Evolutionary conservation across 1,139 yeast species (phyloP).

Genomic region (Saccharomyces hybrid): DNA sequence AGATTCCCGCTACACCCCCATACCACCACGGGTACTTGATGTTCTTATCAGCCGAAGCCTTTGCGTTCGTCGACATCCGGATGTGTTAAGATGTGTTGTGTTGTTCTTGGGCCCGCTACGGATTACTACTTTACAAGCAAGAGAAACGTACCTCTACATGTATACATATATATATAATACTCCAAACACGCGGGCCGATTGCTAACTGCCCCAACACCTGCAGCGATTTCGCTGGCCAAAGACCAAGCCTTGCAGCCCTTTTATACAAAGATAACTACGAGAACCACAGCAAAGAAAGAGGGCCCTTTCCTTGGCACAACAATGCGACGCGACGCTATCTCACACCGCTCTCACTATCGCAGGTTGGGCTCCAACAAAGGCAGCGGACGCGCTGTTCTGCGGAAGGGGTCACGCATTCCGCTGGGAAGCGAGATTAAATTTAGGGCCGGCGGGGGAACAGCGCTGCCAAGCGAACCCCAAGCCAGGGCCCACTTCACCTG

Average conservation of each 20-base stretch:
- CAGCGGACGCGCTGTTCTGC: conserved; percentile 1
- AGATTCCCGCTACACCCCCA: conserved; percentile 62
- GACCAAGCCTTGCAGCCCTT: neutral
- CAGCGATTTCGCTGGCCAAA: neutral
- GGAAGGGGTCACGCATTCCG: neutral
- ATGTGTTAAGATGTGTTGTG: neutral
- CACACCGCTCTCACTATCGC: neutral
- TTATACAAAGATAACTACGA: neutral
- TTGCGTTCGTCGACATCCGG: neutral
- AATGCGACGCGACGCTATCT: neutral
- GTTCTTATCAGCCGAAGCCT: neutral
- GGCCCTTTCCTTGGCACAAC: neutral
- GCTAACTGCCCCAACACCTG: neutral
- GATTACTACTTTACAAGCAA: neutral
- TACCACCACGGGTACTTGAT: conserved; percentile 45
- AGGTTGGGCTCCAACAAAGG: neutral
- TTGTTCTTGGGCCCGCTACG: too few relatives aligned
- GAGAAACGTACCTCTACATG: neutral
- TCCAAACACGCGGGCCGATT: neutral
- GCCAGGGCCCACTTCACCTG: neutral
- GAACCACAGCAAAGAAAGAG: neutral
- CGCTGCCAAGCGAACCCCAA: neutral
- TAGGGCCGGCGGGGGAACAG: neutral
- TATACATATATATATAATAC: neutral
- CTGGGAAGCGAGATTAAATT: neutral